Base-by-base conservation (phyloP, 1,139 yeast species). In the Blastobotrys apis region DNA sequence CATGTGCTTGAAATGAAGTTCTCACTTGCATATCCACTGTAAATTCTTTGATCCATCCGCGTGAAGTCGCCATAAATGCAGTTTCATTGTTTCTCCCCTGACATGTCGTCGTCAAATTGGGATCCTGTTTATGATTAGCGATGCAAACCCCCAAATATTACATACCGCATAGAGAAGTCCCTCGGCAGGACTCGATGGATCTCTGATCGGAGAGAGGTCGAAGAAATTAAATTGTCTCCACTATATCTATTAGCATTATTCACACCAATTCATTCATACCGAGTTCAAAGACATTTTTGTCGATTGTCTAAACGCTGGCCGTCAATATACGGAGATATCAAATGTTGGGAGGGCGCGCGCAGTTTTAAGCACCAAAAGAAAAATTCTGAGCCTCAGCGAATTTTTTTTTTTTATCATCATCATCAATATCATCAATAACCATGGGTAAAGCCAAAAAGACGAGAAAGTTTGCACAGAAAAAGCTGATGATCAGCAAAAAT, bases 401-500 rank as follows among this genome's bases (percentile, higher is more conserved):
- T 26, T 13, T 41, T 41, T 34, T 34, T 41, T 40, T 40, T 33
- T 40, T 25, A 19, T 17, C 20, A n/a, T 29, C 37, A 4, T 19
- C 23, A 5, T 5, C 23, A 29, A 21, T 20, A 16, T 30, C 15
- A 27, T 23, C n/a, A n/a, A n/a, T n/a, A 17, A 47, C 29, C 43
- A 92, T 92, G 98, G 98, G 97, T 48, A 92, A 88, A 65, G 96
- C 95, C 34, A 88, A 84, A 71, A 92, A 90, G 71, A 92, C 97
- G 19, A 79, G 97, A 75, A 88, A 88, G 82, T 87, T 90, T 60
- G 95, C 95, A n/a, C 77, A 80, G 44, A 88, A 86, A 49, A 92
- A 92, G 67, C 78, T 95, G 49, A 78, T 88, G 37, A 68, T 88
- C 47, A 78, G 79, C 49, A 73, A 82, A 53, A 85, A 83, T 55